Evolutionary conservation across 495 filamentous ascomycete genomes (phyloP).

Genomic region (Tetracladium setigerum): DNA sequence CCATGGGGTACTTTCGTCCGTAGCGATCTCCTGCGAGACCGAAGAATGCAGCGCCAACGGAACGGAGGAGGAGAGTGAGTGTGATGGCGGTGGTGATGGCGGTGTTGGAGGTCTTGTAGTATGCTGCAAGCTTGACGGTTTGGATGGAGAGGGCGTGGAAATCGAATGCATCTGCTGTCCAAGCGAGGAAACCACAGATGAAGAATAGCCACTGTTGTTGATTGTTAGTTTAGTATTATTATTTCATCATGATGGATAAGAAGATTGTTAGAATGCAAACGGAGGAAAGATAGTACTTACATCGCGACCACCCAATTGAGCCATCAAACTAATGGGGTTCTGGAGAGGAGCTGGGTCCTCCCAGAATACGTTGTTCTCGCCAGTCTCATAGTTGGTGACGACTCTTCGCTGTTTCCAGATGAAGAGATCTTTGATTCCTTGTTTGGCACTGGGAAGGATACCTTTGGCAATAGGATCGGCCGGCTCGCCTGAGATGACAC

Average conservation of each 20-base stretch:
- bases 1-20: slow-evolving; percentile 79
- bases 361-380: slow-evolving; percentile 51
- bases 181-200: slow-evolving; percentile 53
- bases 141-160: slow-evolving; percentile 72
- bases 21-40: slow-evolving; percentile 66
- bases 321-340: slow-evolving; percentile 55
- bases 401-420: slow-evolving; percentile 59
- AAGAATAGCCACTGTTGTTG: slow-evolving; percentile 53
- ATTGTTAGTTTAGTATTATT: not conserved
- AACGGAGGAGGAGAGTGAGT: slow-evolving; percentile 61
- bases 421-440: slow-evolving; percentile 56
- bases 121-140: slow-evolving; percentile 56
- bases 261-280: not conserved
- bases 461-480: slow-evolving; percentile 55
- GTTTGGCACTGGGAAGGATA: slow-evolving; percentile 47
- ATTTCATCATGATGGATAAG: not conserved
- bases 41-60: slow-evolving; percentile 62
- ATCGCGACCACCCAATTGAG: slow-evolving; percentile 37
- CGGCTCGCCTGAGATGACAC: slow-evolving; percentile 29
- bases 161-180: slow-evolving; percentile 68
- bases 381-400: slow-evolving; percentile 46
- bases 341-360: slow-evolving; percentile 45
- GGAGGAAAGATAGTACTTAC: not conserved
- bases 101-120: slow-evolving; percentile 58
- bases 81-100: slow-evolving; percentile 67